Percentiles rank a stretch among this genome's conserved stretches.
These are phyloP conservation scores for Phaeolepiota aurea DNA, from an alignment of 768 basidiomycete genomes.

Conservation along the genomic window DNA sequence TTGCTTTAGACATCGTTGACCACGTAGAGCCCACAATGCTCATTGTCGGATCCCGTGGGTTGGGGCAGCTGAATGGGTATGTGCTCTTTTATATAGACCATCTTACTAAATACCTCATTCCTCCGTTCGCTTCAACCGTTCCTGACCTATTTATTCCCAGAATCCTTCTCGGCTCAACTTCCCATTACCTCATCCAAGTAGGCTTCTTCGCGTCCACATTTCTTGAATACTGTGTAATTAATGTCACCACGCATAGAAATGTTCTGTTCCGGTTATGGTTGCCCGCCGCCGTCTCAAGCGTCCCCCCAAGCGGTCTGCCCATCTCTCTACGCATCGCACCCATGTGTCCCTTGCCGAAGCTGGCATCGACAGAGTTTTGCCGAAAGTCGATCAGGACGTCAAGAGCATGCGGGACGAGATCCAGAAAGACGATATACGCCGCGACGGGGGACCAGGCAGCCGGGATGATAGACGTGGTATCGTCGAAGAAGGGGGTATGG, in stretches of 20 bases:
- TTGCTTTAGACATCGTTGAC: slow-evolving; percentile 66
- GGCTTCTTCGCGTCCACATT: slow-evolving; percentile 8
- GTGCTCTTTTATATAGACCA: background rate
- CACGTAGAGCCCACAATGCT: slow-evolving; percentile 83
- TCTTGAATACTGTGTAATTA: background rate
- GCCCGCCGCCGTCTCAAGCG: slow-evolving; percentile 87
- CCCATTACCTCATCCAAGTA: slow-evolving; percentile 87
- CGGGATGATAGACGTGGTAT: slow-evolving; percentile 16
- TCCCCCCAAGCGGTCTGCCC: slow-evolving; percentile 72
- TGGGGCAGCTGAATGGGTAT: slow-evolving; percentile 83
- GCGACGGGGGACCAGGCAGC: slow-evolving; percentile 26
- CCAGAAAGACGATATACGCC: slow-evolving; percentile 53
- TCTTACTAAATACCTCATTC: too few relatives aligned
- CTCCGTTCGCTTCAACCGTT: slow-evolving; percentile 3
- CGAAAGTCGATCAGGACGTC: slow-evolving; percentile 81
- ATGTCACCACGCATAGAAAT: slow-evolving; percentile 50
- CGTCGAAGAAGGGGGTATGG: slow-evolving; percentile 18
- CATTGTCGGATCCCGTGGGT: slow-evolving; percentile 91
- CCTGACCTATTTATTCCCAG: slow-evolving; percentile 25
- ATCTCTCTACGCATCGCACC: slow-evolving; percentile 71
- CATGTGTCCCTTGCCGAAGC: slow-evolving; percentile 85
- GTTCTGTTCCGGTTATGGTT: slow-evolving; percentile 95
- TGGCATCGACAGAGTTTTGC: slow-evolving; percentile 80
- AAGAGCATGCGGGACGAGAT: slow-evolving; percentile 75
- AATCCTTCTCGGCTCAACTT: slow-evolving; percentile 89